Evolutionary conservation across 2,329 filamentous ascomycete species (phyloP).

Genomic region (Talaromyces piceae): DNA sequence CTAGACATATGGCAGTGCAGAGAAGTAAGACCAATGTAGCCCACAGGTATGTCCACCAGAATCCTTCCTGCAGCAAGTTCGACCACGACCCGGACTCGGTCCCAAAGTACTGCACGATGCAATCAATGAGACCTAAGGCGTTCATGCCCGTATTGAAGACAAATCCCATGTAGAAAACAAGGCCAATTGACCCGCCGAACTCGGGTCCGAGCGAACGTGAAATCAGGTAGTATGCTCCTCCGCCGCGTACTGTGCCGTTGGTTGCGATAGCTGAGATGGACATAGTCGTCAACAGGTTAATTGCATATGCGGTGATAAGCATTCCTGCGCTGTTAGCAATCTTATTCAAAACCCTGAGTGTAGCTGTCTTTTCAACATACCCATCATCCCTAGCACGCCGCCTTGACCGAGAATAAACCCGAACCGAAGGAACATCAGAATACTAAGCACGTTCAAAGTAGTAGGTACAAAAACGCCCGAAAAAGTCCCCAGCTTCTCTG

Average conservation of each 20-base stretch:
- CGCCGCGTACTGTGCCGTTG: slow-evolving; percentile 80
- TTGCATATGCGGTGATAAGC: slow-evolving; percentile 66
- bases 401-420: slow-evolving; percentile 75
- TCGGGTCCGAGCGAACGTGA: slow-evolving; percentile 79
- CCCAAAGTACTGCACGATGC: slow-evolving; percentile 68
- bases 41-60: slow-evolving; percentile 71
- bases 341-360: too few species aligned
- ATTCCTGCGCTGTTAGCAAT: slow-evolving; percentile 45
- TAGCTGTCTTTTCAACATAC: slow-evolving; percentile 35
- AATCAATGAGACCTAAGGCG: slow-evolving; percentile 77
- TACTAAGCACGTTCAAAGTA: slow-evolving; percentile 81
- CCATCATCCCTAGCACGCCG: slow-evolving; percentile 71
- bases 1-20: slow-evolving; percentile 68
- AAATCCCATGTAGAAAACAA: slow-evolving; percentile 86
- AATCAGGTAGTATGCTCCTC: slow-evolving; percentile 83
- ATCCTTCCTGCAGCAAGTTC: slow-evolving; percentile 59
- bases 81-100: slow-evolving; percentile 48
- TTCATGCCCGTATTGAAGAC: slow-evolving; percentile 83
- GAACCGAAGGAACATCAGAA: slow-evolving; percentile 87
- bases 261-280: slow-evolving; percentile 84
- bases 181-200: slow-evolving; percentile 80
- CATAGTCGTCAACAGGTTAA: slow-evolving; percentile 77
- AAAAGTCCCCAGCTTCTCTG: slow-evolving; percentile 64
- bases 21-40: slow-evolving; percentile 62
- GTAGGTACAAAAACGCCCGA: slow-evolving; percentile 80